Percentiles rank a stretch among this genome's conserved stretches.
phyloP scores from a whole-genome alignment of 371 early-diverging fungal species.

The Umbelopsis sp. region DNA sequence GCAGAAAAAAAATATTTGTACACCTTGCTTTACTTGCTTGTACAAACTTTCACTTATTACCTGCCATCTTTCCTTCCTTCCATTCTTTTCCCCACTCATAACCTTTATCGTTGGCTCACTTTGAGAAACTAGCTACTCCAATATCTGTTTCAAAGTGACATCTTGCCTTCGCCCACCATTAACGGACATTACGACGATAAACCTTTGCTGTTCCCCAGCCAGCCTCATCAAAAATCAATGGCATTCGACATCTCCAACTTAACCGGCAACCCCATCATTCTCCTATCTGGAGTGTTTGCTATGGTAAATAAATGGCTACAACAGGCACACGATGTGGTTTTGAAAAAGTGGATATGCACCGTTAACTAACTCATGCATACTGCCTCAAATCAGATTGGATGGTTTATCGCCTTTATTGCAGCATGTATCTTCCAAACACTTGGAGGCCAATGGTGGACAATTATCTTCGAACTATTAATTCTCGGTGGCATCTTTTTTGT shows the following conservation, averaged over 20 bases:
- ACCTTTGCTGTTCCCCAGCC: background rate
- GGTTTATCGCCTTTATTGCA: slow-evolving; percentile 71
- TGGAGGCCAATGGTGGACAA: slow-evolving; percentile 59
- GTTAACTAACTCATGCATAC: no score
- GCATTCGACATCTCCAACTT: slow-evolving; percentile 11
- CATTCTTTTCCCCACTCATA: slow-evolving; percentile 4
- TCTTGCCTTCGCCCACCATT: slow-evolving; percentile 8
- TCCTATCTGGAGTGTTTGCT: slow-evolving; percentile 26
- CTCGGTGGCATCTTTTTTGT: slow-evolving; percentile 45
- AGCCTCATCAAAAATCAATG: slow-evolving; percentile 15
- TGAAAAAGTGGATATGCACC: no score
- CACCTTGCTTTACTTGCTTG: background rate
- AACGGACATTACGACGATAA: slow-evolving; percentile 12
- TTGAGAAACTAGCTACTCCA: background rate
- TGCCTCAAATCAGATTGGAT: slow-evolving; percentile 51
- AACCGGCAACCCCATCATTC: slow-evolving; percentile 25
- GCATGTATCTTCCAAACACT: slow-evolving; percentile 53
- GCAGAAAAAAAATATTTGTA: background rate
- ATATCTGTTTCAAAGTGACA: background rate
- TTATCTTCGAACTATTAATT: slow-evolving; percentile 60
- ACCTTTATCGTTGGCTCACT: background rate
- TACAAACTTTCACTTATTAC: background rate
- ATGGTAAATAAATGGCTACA: slow-evolving; percentile 19
- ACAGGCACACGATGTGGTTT: no score
- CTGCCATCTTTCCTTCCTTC: background rate